Evolutionary conservation across 306 rosid genomes (phyloP), one percentile per base, ranked within the genome.

Genomic region (Abrus precatorius): DNA sequence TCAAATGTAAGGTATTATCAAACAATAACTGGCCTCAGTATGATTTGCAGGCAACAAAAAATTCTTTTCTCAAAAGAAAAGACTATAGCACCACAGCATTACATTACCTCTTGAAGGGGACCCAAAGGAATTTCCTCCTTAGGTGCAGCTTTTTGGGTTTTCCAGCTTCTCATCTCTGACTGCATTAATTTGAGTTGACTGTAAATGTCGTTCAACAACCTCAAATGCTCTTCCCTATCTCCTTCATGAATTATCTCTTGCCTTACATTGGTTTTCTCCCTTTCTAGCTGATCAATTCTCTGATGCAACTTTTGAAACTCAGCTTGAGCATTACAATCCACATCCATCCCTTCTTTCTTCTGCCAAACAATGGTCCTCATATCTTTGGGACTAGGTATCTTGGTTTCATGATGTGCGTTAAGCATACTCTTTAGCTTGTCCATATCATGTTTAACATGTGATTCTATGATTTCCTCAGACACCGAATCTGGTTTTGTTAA

Each of bases 151-250:
- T 84, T 83, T 75, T 75, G 34, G 75, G 81, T 49, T 87, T 75
- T 88, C 83, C 57, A 75, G 45, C 82, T 86, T 72, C 44, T 77
- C 74, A 90, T 87, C 84, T 93, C 98, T 45, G 84, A 68, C 52
- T 84, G 87, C 70, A 96, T 79, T 34, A 48, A 53, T 41, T 83
- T 81, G 71, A 96, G 88, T 85, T 87, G 91, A 40, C 79, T 86
- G 1, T 68, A 82, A 86, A 96, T 96, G 68, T 92, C 93, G 87
- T 85, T 90, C 89, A 96, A 84, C 90, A 96, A 79, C 50, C 87
- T 90, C 87, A 86, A 47, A 82, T 87, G 91, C 80, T 83, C 91
- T 72, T 77, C 90, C 32, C 90, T 85, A 54, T 85, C 63, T 10
- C 91, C 91, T 63, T 84, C 78, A 80, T 72, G 54, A 68, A 7